Evolutionary conservation across 352 stramenopile species (phyloP).

Genomic region (Thraustochytrium striatum): DNA sequence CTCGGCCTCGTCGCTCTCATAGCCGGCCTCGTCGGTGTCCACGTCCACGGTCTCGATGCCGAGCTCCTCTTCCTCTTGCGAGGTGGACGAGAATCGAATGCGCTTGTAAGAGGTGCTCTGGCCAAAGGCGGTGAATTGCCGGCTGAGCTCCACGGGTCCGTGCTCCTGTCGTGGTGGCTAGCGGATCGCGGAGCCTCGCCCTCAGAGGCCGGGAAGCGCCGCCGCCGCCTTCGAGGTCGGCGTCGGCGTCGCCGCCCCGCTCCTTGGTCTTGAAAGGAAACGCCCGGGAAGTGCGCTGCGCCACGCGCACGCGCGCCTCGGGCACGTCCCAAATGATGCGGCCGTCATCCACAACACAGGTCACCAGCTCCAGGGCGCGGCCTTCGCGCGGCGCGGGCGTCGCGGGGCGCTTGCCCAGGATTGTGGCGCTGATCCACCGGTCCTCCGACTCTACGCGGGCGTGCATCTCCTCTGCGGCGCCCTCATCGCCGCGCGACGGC

Average conservation of each 20-base stretch:
- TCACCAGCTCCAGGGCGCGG: not conserved
- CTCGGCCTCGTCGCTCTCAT: not conserved
- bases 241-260: not conserved
- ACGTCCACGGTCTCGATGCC: not conserved
- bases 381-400: not conserved
- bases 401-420: not conserved
- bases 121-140: conserved; percentile 34
- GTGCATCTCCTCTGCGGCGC: not conserved
- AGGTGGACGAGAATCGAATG: conserved; percentile 28
- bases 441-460: not conserved
- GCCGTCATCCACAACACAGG: conserved; percentile 35
- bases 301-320: not conserved
- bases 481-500: conserved; percentile 15
- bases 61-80: conserved; percentile 8
- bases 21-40: not conserved
- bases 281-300: conserved; percentile 28
- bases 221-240: no score
- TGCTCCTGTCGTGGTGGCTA: not conserved
- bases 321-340: conserved; percentile 31
- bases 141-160: conserved; percentile 15
- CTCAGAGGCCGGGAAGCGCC: not conserved
- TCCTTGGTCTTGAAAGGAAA: conserved; percentile 47
- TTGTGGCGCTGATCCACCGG: conserved; percentile 33
- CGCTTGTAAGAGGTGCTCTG: conserved; percentile 44
- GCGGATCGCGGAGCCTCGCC: not conserved